Base-by-base conservation (phyloP, 306 rosid species). In the Medicago arabica region DNA sequence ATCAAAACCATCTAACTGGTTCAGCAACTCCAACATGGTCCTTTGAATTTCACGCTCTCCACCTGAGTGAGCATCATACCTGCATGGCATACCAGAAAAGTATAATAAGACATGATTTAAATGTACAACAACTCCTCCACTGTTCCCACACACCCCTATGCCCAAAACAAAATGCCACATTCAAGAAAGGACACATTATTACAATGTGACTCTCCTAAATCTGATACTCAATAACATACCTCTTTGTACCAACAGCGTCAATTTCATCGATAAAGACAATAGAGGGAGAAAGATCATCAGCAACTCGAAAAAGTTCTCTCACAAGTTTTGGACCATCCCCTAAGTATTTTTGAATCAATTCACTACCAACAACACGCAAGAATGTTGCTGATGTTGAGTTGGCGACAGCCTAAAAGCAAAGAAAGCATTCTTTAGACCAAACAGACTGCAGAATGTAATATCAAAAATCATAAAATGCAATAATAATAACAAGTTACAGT, bases 291-390 rank as follows among this genome's bases (percentile, higher is more conserved):
- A 92, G 97, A 46, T 96, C 98, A 83, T 92, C 99, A 62, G 98
- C 99, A 80, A 92, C 99, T 79, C 99, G 91, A 61, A 95, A 95
- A 69, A 95, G 97, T 73, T 95, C 99, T 86, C 99, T 89, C 67
- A 95, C 99, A 75, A 95, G 88, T 78, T 92, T 95, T 39, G 99
- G 99, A 72, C 99, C 99, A 87, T 95, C 99, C 58, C 99, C 97
- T 81, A 95, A 80, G 85, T 95, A 95, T 73, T 92, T 95, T 70
- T 95, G 99, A 50, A 95, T 95, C 81, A 95, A 85, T 70, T 95
- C 99, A 86, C 99, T 95, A 41, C 99, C 99, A 85, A 95, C 99
- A 76, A 95, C 99, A 69, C 99, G 97, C 71, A 95, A 85, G 82
- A 95, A 95, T 21, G 99, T 95, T 40, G 99, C 99, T 41, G 99